Conservation (phyloP, 2,329 filamentous ascomycete species). For the Aquanectria penicillioides region DNA sequence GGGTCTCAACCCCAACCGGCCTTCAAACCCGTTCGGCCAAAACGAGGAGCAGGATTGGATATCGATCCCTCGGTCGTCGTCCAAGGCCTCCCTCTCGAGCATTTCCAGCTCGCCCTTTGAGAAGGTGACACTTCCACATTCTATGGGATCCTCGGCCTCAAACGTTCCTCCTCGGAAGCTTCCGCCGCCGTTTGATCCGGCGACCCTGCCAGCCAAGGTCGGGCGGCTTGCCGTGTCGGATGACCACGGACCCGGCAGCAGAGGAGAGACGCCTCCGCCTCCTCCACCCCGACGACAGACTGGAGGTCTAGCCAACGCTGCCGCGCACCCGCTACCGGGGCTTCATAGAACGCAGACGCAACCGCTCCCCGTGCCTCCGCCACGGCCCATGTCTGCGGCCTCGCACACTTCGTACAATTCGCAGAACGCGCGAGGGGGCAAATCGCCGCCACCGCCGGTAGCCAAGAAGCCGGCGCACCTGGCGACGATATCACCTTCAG, state of each 20-base stretch:
- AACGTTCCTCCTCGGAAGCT: slow-evolving; percentile 60
- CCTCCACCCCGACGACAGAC: slow-evolving; percentile 56
- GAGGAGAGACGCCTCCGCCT: slow-evolving; percentile 55
- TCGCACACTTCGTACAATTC: slow-evolving; percentile 48
- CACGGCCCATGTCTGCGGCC: slow-evolving; percentile 47
- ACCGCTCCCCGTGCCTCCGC: slow-evolving; percentile 38
- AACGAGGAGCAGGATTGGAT: slow-evolving; percentile 89
- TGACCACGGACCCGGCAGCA: slow-evolving; percentile 44
- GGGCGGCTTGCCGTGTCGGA: slow-evolving; percentile 56
- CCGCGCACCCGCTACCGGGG: slow-evolving; percentile 25
- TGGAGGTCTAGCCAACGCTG: slow-evolving; percentile 28
- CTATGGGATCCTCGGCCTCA: slow-evolving; percentile 57
- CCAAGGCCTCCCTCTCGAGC: slow-evolving; percentile 64
- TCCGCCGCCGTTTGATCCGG: slow-evolving; percentile 61
- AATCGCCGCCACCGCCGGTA: slow-evolving; percentile 64
- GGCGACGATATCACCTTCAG: slow-evolving; percentile 41
- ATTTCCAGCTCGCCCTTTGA: slow-evolving; percentile 70
- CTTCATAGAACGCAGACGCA: slow-evolving; percentile 40
- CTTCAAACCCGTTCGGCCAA: slow-evolving; percentile 82
- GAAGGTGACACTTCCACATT: slow-evolving; percentile 62
- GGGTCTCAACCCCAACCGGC: slow-evolving; percentile 76
- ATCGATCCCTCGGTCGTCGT: slow-evolving; percentile 64
- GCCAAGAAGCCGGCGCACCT: slow-evolving; percentile 72
- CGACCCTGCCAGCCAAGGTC: slow-evolving; percentile 56
- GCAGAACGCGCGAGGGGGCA: slow-evolving; percentile 46